phyloP scores from a whole-genome alignment of 2,329 filamentous ascomycete genomes.

The Didymella segeticola region DNA sequence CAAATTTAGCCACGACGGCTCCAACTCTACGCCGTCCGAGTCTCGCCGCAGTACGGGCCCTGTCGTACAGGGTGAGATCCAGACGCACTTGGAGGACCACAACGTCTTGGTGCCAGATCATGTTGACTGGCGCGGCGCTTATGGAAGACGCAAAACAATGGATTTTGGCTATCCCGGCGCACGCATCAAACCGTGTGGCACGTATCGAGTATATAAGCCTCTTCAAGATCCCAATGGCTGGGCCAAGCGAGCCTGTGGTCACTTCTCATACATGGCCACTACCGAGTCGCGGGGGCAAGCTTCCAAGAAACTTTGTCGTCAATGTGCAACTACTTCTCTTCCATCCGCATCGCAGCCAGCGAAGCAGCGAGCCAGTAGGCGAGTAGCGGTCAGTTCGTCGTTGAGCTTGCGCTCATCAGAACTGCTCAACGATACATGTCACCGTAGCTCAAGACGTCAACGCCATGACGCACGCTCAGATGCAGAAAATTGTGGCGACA shows the following conservation, averaged over 20 bases:
- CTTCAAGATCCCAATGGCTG: conserved; percentile 33
- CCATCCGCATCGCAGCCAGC: background rate
- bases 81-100: conserved; percentile 5
- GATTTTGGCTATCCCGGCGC: conserved; percentile 47
- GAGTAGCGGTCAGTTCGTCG: conserved; percentile 20
- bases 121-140: conserved; percentile 39
- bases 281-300: conserved; percentile 26
- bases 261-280: conserved; percentile 29
- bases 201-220: conserved; percentile 19
- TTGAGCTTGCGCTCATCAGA: conserved; percentile 17
- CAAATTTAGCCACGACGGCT: conserved; percentile 34
- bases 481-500: conserved; percentile 32
- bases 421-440: background rate
- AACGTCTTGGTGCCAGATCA: conserved; percentile 31
- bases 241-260: conserved; percentile 39
- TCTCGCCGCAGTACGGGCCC: background rate
- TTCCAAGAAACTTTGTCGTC: conserved; percentile 23
- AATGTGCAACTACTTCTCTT: conserved; percentile 28
- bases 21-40: conserved; percentile 23
- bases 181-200: conserved; percentile 30
- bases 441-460: conserved; percentile 9
- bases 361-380: conserved; percentile 14
- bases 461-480: conserved; percentile 25
- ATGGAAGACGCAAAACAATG: conserved; percentile 39
- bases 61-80: background rate